phyloP scores from a whole-genome alignment of 1,284 basidiomycete species.

The Exobasidium cylindrosporum region DNA sequence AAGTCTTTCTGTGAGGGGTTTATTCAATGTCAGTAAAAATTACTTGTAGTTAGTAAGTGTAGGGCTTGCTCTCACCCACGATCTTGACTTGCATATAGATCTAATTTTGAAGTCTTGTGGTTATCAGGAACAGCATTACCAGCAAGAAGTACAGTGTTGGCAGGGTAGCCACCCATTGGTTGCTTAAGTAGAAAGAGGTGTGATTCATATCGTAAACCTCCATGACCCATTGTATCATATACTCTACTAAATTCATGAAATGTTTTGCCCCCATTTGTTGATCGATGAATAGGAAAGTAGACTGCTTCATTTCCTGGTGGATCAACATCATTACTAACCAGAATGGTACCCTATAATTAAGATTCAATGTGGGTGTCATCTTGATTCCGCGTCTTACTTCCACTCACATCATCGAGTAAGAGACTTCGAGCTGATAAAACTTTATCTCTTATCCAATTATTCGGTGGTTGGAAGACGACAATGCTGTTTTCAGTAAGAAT shows the following conservation, averaged over 20 bases:
- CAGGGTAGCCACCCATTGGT: conserved; percentile 40
- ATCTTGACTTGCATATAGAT: background rate
- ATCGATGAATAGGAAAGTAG: conserved; percentile 25
- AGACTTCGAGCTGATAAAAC: background rate
- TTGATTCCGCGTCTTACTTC: no score
- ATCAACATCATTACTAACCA: background rate
- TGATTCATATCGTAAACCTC: conserved; percentile 55
- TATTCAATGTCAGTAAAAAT: no score
- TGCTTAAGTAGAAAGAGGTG: conserved; percentile 47
- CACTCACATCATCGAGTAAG: background rate
- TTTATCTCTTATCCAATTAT: background rate
- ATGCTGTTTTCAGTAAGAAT: no score
- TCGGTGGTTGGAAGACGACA: background rate
- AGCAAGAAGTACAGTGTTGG: conserved; percentile 54
- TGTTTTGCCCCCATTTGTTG: conserved; percentile 25
- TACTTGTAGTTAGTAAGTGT: no score
- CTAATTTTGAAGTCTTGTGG: background rate
- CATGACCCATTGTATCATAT: conserved; percentile 34
- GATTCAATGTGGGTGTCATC: no score
- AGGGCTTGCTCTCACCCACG: no score
- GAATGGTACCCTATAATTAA: background rate
- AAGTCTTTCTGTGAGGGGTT: no score
- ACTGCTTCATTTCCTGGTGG: background rate
- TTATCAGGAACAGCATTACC: conserved; percentile 32
- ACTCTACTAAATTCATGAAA: conserved; percentile 22